Base-by-base conservation (phyloP, 208 protist species). In the Trypanosoma mega region DNA sequence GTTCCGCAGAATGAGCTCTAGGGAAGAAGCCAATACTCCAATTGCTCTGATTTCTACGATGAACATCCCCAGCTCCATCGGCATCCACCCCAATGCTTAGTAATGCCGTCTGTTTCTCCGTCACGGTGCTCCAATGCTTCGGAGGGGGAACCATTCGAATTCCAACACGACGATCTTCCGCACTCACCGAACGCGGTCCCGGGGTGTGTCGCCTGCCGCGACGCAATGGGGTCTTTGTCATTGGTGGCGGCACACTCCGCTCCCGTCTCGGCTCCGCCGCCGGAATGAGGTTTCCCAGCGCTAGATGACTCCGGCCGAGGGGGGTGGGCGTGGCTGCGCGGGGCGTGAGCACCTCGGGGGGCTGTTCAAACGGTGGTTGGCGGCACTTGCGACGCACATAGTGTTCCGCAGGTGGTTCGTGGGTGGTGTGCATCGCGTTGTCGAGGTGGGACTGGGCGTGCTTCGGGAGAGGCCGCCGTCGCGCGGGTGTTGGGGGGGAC, bases 131-230 rank as follows among this genome's bases (percentile, higher is more conserved):
- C 76, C 78, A 89, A 63, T 89, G 80, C 48, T 72, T 53, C 29
- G 44, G 80, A 12, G 82, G 81, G 9, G 33, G n/a, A 18, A 93
- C 72, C 67, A 80, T 85, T 51, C 75, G 76, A 9, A 93, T 63
- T 24, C 87, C 87, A 16, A 58, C 46, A 3, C 51, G 75, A 6
- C 49, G 63, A 9, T 80, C 72, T 11, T 80, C 65, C 3, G 64
- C 61, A 29, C 69, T 81, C 46, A 45, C 41, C 2, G 72, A 76
- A 18, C 65, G 72, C 55, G 62, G 54, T 36, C 47, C 62, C 0
- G 86, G 75, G 34, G 80, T 86, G 50, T 82, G 66, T n/a, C 81
- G 72, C 9, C 82, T 41, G 0, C 83, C 83, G 11, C 41, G 65
- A 7, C 21, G 65, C 20, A 79, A 57, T 9, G 60, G 82, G 52